These are phyloP conservation scores for Neopestalotiopsis sp. DNA, from an alignment of 2,329 filamentous ascomycete species.

Conservation along the genomic window DNA sequence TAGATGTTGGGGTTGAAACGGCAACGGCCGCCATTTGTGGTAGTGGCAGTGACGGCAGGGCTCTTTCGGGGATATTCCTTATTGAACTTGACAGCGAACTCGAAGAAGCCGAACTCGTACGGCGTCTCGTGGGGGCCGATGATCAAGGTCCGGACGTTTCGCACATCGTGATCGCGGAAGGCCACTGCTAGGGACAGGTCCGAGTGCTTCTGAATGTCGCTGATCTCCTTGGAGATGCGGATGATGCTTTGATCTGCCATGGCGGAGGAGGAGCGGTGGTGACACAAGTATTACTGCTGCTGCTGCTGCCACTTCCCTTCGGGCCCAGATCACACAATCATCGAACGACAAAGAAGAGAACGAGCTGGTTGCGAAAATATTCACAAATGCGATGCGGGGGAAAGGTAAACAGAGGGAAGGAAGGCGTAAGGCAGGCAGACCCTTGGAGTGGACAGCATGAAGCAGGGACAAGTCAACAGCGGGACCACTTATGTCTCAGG, in stretches of 20 bases:
- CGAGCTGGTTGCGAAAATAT: background rate
- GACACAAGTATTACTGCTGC: background rate
- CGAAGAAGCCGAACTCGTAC: conserved; percentile 97
- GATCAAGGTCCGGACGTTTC: conserved; percentile 85
- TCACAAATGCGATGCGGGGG: background rate
- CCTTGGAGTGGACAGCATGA: background rate
- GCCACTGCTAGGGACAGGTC: conserved; percentile 90
- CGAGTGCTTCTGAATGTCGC: conserved; percentile 80
- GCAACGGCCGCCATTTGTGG: conserved; percentile 86
- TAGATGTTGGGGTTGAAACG: conserved; percentile 99
- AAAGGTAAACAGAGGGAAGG: background rate
- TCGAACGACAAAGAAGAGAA: background rate
- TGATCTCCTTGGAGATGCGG: conserved; percentile 88
- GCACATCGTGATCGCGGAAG: conserved; percentile 86
- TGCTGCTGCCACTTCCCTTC: background rate
- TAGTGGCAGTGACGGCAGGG: conserved; percentile 68
- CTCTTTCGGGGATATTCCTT: conserved; percentile 82
- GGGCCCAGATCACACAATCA: background rate
- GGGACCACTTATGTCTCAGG: background rate
- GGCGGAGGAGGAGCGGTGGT: conserved; percentile 19
- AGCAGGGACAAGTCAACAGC: background rate
- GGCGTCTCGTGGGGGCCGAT: conserved; percentile 93
- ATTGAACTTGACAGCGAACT: conserved; percentile 82
- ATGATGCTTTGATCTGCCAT: conserved; percentile 89
- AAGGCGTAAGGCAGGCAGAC: background rate